Evolutionary conservation across 2,329 filamentous ascomycete genomes (phyloP), one percentile per base, ranked within the genome.

Genomic region (Fusarium oxysporum): DNA sequence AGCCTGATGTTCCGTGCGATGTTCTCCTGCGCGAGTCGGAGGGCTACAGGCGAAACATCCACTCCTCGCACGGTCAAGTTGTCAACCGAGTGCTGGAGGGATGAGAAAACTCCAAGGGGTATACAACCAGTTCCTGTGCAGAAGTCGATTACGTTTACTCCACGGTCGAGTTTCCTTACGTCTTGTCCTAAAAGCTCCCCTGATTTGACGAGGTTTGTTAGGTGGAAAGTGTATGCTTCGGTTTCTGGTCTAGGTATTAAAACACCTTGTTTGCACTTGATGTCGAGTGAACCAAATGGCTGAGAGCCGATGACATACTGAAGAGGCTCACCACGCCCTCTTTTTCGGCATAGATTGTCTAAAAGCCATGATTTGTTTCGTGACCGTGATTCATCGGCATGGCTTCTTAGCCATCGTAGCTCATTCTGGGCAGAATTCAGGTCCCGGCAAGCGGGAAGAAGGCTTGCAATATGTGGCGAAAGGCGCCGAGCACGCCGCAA

Each of bases 111-210:
- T 6, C 94, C 88, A 13, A 98, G 87, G 0, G 94, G 89, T 71
- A 98, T 97, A 82, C 96, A 98, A 8, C 96, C 96, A 9, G 93
- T 94, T 14, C 96, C 96, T 0, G 94, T 95, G 81, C 96, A 98
- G 35, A 98, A 85, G 81, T 99, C 96, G 13, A 98, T 81, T 44
- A 98, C 85, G 17, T 86, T 87, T 17, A 97, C 75, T 21, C 77
- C 69, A 75, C 63, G 44, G 12, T 63, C 41, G 7, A 38, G 28
- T 23, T 50, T 38, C 17, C 74, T 70, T 44, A 60, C n/a, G 11
- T 44, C 41, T 23, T 48, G 50, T n/a, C 62, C 59, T 44, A 71
- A 47, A 8, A 76, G 53, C 32, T 56, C 33, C 19, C 65, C 70
- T 12, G 70, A 72, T 57, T 79, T 80, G 68, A 90, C 80, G 25